Evolutionary conservation across 2,329 filamentous ascomycete species (phyloP), one percentile per base, ranked within the genome.

Genomic region (Paraphaeosphaeria sporulosa): DNA sequence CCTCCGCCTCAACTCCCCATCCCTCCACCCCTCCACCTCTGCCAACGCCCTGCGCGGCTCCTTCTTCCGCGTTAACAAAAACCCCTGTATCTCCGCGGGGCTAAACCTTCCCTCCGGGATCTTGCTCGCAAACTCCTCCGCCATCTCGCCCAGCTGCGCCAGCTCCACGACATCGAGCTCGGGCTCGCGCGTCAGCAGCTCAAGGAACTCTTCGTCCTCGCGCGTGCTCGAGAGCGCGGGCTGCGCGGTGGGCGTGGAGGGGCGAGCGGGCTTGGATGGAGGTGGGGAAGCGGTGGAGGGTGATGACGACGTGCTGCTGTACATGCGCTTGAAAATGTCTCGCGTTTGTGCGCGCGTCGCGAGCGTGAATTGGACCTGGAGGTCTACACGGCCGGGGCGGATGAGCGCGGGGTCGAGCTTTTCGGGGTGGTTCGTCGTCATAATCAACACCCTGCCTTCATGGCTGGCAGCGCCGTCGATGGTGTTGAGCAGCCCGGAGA

Each of bases 381-480:
- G 82, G 66, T 92, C 89, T 4, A 94, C 88, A 1, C 90, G 83
- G 1, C 91, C 90, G 0, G 91, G 90, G 0, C 91, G 84, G 52
- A 93, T 88, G 6, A 95, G 83, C 0, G 90, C 91, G 48, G 88
- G 84, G 71, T 94, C 91, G 0, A 94, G 85, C 15, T 86, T 83
- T 67, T 94, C 88, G 2, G 89, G 89, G 61, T 87, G 85, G 76
- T 94, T 95, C 34, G 90, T 93, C 0, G 91, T 94, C 89, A 94
- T 93, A 79, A 94, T 89, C 19, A 94, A 84, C 13, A 94, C 86
- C 48, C 90, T 86, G 27, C 91, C 91, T 78, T 94, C 91, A 68
- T 92, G 90, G 3, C 88, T 90, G 1, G 90, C 90, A 1, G 93
- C 91, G 57, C 92, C 91, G 70, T 96, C 92, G 43, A 96, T 92